Percentiles rank a stretch among this genome's conserved stretches.
These are phyloP conservation scores for Clarkia xantiana DNA, from an alignment of 345 rosid species.

Conservation along the genomic window DNA sequence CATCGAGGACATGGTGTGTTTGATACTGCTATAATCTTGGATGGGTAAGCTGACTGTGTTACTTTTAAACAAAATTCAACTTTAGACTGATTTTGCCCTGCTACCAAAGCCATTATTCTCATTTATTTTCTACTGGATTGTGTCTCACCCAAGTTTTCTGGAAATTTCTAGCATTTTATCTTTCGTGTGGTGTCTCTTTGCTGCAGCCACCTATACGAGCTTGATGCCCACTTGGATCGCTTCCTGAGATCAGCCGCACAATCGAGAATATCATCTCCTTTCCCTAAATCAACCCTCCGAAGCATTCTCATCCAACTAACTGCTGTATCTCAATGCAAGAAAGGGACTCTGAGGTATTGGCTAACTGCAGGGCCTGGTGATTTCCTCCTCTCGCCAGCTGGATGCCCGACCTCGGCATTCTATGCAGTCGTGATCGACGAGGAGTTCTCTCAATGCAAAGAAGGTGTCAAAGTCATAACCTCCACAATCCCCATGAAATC, in stretches of 20 bases:
- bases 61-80: neutral
- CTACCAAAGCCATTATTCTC: too few species aligned
- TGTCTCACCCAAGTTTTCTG: neutral
- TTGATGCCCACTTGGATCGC: slow-evolving; percentile 54
- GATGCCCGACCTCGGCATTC: slow-evolving; percentile 46
- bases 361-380: slow-evolving; percentile 58
- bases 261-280: slow-evolving; percentile 47
- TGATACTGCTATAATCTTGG: slow-evolving; percentile 47
- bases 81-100: neutral
- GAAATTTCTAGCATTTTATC: neutral
- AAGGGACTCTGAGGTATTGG: slow-evolving; percentile 57
- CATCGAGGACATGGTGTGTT: too few species aligned
- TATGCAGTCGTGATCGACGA: slow-evolving; percentile 52
- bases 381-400: slow-evolving; percentile 49
- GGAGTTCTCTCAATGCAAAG: slow-evolving; percentile 31
- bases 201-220: slow-evolving; percentile 40
- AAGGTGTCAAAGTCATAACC: slow-evolving; percentile 52
- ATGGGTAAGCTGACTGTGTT: slow-evolving; percentile 28
- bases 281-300: slow-evolving; percentile 37
- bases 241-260: slow-evolving; percentile 42
- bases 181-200: neutral
- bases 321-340: slow-evolving; percentile 36
- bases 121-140: too few species aligned
- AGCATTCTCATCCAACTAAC: slow-evolving; percentile 50
- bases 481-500: slow-evolving; percentile 54